Base-by-base conservation (phyloP, 495 filamentous ascomycete species). In the Aspergillus asperescens region DNA sequence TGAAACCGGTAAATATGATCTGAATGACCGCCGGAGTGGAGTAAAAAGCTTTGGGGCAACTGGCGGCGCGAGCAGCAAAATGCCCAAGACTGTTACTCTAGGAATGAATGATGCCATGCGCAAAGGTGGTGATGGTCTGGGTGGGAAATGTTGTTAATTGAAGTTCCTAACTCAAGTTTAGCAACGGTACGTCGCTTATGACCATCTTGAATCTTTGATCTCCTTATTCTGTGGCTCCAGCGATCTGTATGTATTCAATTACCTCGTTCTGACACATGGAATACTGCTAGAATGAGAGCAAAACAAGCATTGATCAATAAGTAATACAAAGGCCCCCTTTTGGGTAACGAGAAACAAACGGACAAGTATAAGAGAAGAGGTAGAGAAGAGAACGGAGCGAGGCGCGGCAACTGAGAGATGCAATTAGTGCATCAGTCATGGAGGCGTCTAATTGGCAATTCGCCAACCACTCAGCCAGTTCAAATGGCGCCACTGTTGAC, bases 11-110 rank as follows among this genome's bases (percentile, higher is more conserved):
- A 88, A 80, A 61, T 96, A 96, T 68, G 90, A 96, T 69, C 74
- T 98, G 56, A 94, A 95, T 69, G 93, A 96, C 70, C 81, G 90
- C 57, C 80, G 92, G 59, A 89, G 84, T 50, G 93, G 93, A n/a
- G 93, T 98, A 31, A 96, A 96, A 68, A 83, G 84, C 12, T 81
- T 80, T 27, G 79, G 80, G 13, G 80, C 77, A 16, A 77, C 77
- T 9, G 80, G 77, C 3, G 61, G 67, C 41, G 31, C 64, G 58
- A 62, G 68, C 38, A 54, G 65, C 31, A 64, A 70, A 48, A 22
- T 67, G 7, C 75, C 72, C 8, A 73, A 74, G 60, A 81, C 79
- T 1, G 72, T 84, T 28, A 81, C 79, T 38, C 56, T 84, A 57
- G 78, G 78, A 2, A 68, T 81, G 67, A 77, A 80, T 63, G 78